phyloP scores from a whole-genome alignment of 164 flowering plant species.

The Chimonanthus salicifolius region DNA sequence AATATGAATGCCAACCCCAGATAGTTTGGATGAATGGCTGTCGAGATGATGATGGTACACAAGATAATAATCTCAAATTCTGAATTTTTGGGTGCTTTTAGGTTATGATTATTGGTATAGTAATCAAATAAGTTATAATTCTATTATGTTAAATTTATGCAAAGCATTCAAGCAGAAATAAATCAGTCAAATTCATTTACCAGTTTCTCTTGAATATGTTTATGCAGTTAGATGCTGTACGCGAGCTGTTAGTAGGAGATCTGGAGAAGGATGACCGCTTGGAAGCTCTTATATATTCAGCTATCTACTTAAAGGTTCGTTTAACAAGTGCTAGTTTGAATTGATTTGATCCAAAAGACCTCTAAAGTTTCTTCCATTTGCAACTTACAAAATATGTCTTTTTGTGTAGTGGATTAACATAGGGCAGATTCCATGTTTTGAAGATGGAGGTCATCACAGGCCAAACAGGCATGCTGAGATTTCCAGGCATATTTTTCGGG shows the following conservation, averaged over 20 bases:
- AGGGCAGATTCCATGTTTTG: slow-evolving; percentile 95
- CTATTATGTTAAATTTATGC: neutral
- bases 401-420: slow-evolving; percentile 91
- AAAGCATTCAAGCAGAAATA: neutral
- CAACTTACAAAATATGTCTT: too few relatives aligned
- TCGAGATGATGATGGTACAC: too few relatives aligned
- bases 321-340: neutral
- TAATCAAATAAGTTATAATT: neutral
- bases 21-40: too few relatives aligned
- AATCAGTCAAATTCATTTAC: neutral
- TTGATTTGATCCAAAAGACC: neutral
- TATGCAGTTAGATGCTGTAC: slow-evolving; percentile 79
- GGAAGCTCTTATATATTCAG: slow-evolving; percentile 73
- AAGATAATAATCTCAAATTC: neutral
- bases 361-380: neutral
- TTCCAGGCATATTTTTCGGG: slow-evolving; percentile 85
- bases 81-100: neutral
- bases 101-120: neutral
- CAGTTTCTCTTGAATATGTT: neutral
- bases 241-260: slow-evolving; percentile 55
- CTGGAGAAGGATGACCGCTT: slow-evolving; percentile 42
- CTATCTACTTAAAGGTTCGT: slow-evolving; percentile 86
- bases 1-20: too few relatives aligned
- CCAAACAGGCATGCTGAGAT: slow-evolving; percentile 98
- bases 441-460: slow-evolving; percentile 94